A percentile compares a stretch with the other conserved stretches of the same genome.
Evolutionary conservation across 192 early-diverging fungal species (phyloP).

Genomic region (Pilobolus umbonatus): DNA sequence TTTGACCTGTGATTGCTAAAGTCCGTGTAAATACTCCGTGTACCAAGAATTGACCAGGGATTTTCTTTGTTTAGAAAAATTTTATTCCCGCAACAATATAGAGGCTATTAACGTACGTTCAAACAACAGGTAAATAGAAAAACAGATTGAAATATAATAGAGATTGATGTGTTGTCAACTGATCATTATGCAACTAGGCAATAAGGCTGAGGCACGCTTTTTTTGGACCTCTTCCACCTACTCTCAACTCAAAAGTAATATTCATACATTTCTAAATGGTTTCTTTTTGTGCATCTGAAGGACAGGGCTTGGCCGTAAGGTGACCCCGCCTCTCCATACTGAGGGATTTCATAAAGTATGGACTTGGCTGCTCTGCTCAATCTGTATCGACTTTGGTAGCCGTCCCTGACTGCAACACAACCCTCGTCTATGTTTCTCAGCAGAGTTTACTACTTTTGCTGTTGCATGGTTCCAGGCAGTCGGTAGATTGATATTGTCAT

Average conservation of each 20-base stretch:
- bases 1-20: no score
- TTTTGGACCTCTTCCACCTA: no score
- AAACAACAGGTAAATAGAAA: no score
- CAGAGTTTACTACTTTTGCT: not conserved
- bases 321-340: not conserved
- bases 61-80: no score
- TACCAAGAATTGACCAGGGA: no score
- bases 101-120: no score
- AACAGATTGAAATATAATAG: no score
- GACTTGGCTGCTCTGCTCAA: conserved; percentile 1
- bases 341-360: not conserved
- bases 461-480: not conserved
- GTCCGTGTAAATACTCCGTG: no score
- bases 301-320: not conserved
- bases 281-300: not conserved
- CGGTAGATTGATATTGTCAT: not conserved
- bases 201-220: no score
- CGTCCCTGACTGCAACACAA: not conserved
- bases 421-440: not conserved
- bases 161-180: no score
- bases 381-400: not conserved
- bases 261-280: not conserved
- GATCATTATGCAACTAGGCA: no score
- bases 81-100: no score
- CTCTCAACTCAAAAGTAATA: not conserved